These are phyloP conservation scores for Cyathus striatus DNA, from an alignment of 768 basidiomycete species.

Conservation along the genomic window DNA sequence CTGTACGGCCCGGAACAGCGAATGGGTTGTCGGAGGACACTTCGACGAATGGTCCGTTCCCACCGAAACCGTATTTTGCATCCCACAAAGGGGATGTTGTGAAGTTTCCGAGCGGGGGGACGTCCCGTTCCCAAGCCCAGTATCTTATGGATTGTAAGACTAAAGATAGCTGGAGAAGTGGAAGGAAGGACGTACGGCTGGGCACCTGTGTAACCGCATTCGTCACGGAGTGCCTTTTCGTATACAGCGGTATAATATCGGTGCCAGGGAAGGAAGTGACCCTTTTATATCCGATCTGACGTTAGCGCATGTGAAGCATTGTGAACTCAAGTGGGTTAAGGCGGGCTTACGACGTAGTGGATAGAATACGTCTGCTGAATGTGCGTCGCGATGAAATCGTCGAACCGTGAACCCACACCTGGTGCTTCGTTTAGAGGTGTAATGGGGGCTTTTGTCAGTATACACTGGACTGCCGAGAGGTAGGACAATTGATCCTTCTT, in stretches of 20 bases:
- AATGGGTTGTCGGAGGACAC: slow-evolving; percentile 4
- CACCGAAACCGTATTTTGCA: slow-evolving; percentile 6
- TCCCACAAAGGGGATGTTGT: slow-evolving; percentile 7
- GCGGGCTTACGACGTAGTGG: slow-evolving; percentile 14
- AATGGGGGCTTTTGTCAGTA: slow-evolving; percentile 11
- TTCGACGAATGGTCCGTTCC: slow-evolving; percentile 7
- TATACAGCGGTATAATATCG: slow-evolving; percentile 14
- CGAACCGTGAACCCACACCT: slow-evolving; percentile 16
- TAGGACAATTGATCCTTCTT: slow-evolving; percentile 9
- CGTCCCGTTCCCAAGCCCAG: slow-evolving; percentile 9
- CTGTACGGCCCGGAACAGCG: slow-evolving; percentile 7
- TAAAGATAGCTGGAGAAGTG: too few relatives aligned
- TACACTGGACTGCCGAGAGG: slow-evolving; percentile 13
- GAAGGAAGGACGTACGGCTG: slow-evolving; percentile 14
- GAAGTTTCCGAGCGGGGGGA: slow-evolving; percentile 1
- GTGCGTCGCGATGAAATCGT: slow-evolving; percentile 19
- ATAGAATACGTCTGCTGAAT: slow-evolving; percentile 15
- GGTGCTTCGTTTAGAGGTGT: slow-evolving; percentile 10
- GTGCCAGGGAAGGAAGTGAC: slow-evolving; percentile 22
- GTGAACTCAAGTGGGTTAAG: background rate
- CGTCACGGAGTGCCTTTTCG: slow-evolving; percentile 13
- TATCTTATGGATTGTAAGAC: too few relatives aligned
- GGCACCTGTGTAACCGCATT: slow-evolving; percentile 18
- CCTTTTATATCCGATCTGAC: slow-evolving; percentile 8
- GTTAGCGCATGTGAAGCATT: background rate